phyloP scores from a whole-genome alignment of 2,329 filamentous ascomycete species.

The Penicillium italicum region DNA sequence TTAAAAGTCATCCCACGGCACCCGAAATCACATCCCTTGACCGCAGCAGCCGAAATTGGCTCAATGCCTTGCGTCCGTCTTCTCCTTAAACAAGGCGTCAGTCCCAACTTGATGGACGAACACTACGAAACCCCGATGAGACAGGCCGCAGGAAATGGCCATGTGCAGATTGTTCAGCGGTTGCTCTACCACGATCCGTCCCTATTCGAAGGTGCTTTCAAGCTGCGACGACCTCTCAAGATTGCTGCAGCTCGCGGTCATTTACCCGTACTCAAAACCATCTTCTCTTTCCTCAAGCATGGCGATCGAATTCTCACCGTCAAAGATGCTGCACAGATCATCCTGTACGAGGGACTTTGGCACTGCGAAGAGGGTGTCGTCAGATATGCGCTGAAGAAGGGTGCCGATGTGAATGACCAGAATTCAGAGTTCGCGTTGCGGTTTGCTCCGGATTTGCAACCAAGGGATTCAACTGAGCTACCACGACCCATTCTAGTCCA shows the following conservation, averaged over 20 bases:
- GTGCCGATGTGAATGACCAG: background rate
- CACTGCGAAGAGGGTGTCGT: background rate
- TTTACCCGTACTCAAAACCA: background rate
- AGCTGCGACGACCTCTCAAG: background rate
- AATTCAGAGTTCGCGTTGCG: background rate
- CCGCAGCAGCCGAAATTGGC: background rate
- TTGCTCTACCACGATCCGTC: background rate
- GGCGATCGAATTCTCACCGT: background rate
- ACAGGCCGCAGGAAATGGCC: background rate
- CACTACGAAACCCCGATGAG: background rate
- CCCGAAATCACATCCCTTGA: background rate
- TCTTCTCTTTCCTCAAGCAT: background rate
- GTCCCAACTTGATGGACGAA: background rate
- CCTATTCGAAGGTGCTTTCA: background rate
- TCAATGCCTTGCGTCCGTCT: background rate
- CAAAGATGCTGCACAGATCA: background rate
- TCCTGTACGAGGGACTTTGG: conserved; percentile 1
- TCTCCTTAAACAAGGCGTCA: background rate
- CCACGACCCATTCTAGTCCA: background rate
- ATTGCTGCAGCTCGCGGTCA: background rate
- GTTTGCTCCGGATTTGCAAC: background rate
- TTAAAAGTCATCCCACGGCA: background rate
- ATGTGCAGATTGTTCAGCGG: background rate
- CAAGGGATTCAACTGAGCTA: background rate
- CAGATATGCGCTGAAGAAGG: background rate